Evolutionary conservation across 2,329 filamentous ascomycete genomes (phyloP), one percentile per base, ranked within the genome.

Genomic region (Zasmidium citrigriseum): DNA sequence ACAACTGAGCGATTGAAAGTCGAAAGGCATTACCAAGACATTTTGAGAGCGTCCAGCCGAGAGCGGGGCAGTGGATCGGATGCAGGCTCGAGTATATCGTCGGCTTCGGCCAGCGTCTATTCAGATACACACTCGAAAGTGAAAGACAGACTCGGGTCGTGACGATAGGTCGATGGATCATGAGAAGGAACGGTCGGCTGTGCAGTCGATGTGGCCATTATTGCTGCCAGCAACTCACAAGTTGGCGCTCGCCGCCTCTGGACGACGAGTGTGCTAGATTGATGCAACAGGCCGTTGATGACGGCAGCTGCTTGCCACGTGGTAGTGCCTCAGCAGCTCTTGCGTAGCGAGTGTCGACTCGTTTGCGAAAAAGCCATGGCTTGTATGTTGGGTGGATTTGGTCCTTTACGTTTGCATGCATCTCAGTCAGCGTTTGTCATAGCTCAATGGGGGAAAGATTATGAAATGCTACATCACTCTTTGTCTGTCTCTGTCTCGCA

Each of bases 1-100:
- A 25, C 22, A 12, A 20, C 21, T 10, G 52, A 54, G 10, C 23
- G 44, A 24, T 44, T 54, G 12, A 54, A 54, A 22, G 41, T 54
- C 11, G 52, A 54, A 25, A 44, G 44, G 41, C 52, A 54, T 10
- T 25, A 46, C 25, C 44, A 54, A 29, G 52, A 54, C 38, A 46
- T 29, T 18, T 23, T 54, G 22, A 14, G 22, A n/a, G 29, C n/a
- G 11, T 34, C 52, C 16, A 22, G 38, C 22, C 52, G 52, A 25
- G 52, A 44, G 14, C 16, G 41, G 21, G 22, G 52, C n/a, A 54
- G 44, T 22, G 52, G 41, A 24, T 54, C 52, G 2, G 52, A 46
- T 21, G 52, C 41, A 46, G 34, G 41, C 18, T 54, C 44, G 38
- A n/a, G n/a, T n/a, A 20, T 20, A 9, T 24, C 38, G 16, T 54